Evolutionary conservation across 495 filamentous ascomycete genomes (phyloP), one percentile per base, ranked within the genome.

Genomic region (Penicillium coffeae): DNA sequence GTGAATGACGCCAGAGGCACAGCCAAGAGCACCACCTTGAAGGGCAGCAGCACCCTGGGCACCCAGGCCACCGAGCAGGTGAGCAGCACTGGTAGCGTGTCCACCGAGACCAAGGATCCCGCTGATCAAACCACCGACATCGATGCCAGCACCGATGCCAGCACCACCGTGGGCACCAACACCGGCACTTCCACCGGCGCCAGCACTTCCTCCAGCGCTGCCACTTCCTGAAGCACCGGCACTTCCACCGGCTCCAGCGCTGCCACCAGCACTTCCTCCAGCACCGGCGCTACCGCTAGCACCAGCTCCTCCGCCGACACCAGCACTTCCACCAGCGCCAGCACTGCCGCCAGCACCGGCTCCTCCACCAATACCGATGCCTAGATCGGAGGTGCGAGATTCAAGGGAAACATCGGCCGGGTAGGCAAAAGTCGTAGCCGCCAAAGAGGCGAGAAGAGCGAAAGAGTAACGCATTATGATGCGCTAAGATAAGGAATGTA

Each of bases 11-110:
- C 56, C 59, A 33, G 65, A 56, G 51, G 54, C 62, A 55, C 64
- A 66, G 58, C 72, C 72, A 41, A 73, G 45, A 48, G 65, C 66
- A 65, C 64, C 61, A 52, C 65, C 66, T 40, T 64, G 50, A 6
- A 73, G 62, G 37, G 70, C 72, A 13, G 69, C 72, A 37, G 70
- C 70, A 53, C 56, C 70, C 45, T 62, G 47, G n/a, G 64, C 62
- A 42, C 52, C 63, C 45, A 75, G 56, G 21, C 63, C 65, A 52
- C 38, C 42, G 39, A 72, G 59, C 35, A 68, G 22, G 18, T 45
- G 47, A 13, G 39, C 48, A 10, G 61, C 51, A 47, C 42, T 52
- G 8, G 54, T 33, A 19, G 55, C 45, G 20, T 51, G 51, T 8
- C 40, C 55, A 22, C 59, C 54, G 48, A 71, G 60, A 21, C 60